Percentiles rank a stretch among this genome's conserved stretches.
phyloP scores from a whole-genome alignment of 768 basidiomycete species.

The Calocybe cyanea region DNA sequence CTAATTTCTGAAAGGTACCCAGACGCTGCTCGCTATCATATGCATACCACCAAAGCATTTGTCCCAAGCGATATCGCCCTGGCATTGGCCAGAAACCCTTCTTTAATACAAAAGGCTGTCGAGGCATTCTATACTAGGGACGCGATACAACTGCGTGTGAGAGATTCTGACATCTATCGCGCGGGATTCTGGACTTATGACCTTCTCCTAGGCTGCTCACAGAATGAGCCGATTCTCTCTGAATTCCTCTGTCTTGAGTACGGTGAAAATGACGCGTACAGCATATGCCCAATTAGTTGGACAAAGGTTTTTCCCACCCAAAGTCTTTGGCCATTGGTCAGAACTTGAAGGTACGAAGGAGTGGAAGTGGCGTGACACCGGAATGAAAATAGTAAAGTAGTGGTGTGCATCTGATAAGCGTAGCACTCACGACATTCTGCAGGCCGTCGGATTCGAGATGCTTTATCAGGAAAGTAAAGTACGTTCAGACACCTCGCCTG shows the following conservation, averaged over 20 bases:
- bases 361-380: slow-evolving; percentile 78
- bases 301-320: slow-evolving; percentile 91
- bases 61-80: slow-evolving; percentile 78
- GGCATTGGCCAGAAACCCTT: slow-evolving; percentile 58
- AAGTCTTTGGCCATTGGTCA: slow-evolving; percentile 74
- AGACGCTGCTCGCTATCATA: slow-evolving; percentile 52
- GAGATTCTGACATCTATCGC: slow-evolving; percentile 20
- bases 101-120: slow-evolving; percentile 79
- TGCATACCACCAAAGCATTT: slow-evolving; percentile 76
- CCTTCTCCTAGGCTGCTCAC: slow-evolving; percentile 64
- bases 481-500: slow-evolving; percentile 37
- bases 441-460: slow-evolving; percentile 98
- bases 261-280: slow-evolving; percentile 79
- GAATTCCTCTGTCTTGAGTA: slow-evolving; percentile 51
- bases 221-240: slow-evolving; percentile 91
- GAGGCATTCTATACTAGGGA: slow-evolving; percentile 97
- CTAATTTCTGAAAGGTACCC: slow-evolving; percentile 58
- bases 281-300: slow-evolving; percentile 92
- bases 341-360: slow-evolving; percentile 62
- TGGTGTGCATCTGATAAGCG: slow-evolving; percentile 19
- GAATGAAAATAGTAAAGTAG: slow-evolving; percentile 98
- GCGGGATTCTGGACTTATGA: background rate
- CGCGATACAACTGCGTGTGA: slow-evolving; percentile 81
- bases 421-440: background rate
- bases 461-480: slow-evolving; percentile 82